These are phyloP conservation scores for Rhynchospora pubera DNA, from an alignment of 176 grass and related monocot species.

Conservation along the genomic window DNA sequence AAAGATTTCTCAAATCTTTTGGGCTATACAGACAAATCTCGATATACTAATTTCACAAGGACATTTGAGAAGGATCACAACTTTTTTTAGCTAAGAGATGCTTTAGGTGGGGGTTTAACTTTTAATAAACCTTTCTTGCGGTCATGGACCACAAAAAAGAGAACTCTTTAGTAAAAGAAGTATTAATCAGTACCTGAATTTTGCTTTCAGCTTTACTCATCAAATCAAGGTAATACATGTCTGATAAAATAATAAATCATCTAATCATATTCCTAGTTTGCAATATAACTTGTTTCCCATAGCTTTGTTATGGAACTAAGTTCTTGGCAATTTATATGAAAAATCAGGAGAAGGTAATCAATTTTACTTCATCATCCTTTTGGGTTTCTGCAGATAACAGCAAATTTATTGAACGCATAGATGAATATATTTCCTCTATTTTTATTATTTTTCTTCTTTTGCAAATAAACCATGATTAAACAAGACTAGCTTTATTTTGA, in stretches of 20 bases:
- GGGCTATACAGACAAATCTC: too few species aligned
- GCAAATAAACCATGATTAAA: not conserved
- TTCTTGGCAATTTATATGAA: not conserved
- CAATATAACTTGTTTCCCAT: not conserved
- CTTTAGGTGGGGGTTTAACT: slow-evolving; percentile 10
- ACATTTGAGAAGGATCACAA: not conserved
- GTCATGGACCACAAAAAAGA: slow-evolving; percentile 10
- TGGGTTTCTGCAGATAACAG: not conserved
- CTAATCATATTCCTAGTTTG: not conserved
- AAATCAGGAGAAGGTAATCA: not conserved
- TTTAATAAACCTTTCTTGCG: slow-evolving; percentile 11
- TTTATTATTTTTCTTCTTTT: not conserved
- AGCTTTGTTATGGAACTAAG: not conserved
- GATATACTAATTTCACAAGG: not conserved
- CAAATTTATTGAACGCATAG: not conserved
- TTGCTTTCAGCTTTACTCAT: slow-evolving; percentile 21
- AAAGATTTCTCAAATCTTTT: too few species aligned
- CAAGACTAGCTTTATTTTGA: not conserved
- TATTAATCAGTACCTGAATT: slow-evolving; percentile 10
- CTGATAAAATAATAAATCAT: slow-evolving; percentile 11
- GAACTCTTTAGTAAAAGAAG: slow-evolving; percentile 15
- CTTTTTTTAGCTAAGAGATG: slow-evolving; percentile 15
- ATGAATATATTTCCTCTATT: not conserved
- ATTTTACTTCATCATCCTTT: not conserved
- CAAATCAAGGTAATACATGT: not conserved